A percentile compares a stretch with the other conserved stretches of the same genome.
phyloP scores from a whole-genome alignment of 2,329 filamentous ascomycete genomes.

The Anisogramma anomala region DNA sequence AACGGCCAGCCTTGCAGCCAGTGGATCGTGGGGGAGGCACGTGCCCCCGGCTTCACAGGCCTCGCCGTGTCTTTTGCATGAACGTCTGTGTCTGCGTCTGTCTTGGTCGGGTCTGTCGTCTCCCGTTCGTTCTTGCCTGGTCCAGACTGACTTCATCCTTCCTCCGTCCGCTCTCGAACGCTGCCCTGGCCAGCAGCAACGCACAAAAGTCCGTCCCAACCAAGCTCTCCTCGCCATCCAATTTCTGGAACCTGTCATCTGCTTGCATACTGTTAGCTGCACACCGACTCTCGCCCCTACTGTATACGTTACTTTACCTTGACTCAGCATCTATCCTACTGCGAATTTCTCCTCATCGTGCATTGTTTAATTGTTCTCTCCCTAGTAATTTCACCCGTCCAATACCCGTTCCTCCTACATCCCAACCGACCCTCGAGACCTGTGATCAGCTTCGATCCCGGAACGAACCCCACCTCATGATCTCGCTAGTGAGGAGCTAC shows the following conservation, averaged over 20 bases:
- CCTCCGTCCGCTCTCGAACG: not conserved
- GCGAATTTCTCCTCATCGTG: too few species aligned
- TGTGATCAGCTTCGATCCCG: slow-evolving; percentile 3
- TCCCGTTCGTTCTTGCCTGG: not conserved
- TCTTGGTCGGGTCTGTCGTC: not conserved
- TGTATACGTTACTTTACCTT: too few species aligned
- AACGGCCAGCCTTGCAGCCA: slow-evolving; percentile 4
- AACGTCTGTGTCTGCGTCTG: too few species aligned
- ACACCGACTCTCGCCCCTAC: too few species aligned
- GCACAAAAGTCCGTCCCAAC: slow-evolving; percentile 13
- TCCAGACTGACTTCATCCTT: not conserved
- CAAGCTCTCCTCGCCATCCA: slow-evolving; percentile 1
- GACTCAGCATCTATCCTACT: too few species aligned
- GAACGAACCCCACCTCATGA: slow-evolving; percentile 22
- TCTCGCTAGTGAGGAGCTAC: slow-evolving; percentile 30
- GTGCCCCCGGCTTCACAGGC: slow-evolving; percentile 7
- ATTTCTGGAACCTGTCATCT: too few species aligned
- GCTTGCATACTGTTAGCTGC: too few species aligned
- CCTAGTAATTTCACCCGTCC: too few species aligned
- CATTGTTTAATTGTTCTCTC: too few species aligned
- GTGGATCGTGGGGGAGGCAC: not conserved
- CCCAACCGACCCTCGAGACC: slow-evolving; percentile 1
- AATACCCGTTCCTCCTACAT: too few species aligned
- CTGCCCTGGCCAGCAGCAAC: slow-evolving; percentile 1
- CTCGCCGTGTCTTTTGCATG: slow-evolving; percentile 13